phyloP scores from a whole-genome alignment of 805 yeast species.

The Candida arabinofermentans region DNA sequence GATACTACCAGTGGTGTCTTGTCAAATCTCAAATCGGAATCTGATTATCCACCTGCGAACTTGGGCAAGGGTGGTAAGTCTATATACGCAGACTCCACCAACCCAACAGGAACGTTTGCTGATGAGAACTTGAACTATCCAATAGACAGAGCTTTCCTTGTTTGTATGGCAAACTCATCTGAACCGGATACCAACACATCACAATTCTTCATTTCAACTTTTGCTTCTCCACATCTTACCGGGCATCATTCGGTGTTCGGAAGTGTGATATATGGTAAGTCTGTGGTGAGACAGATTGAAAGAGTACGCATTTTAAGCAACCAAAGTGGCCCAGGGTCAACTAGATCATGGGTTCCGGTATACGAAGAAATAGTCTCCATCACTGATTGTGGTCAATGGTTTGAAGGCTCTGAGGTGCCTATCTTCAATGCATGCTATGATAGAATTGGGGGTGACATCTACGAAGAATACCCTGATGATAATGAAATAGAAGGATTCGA shows the following conservation, averaged over 20 bases:
- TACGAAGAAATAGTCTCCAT: slow-evolving; percentile 43
- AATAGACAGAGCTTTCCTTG: slow-evolving; percentile 43
- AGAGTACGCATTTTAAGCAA: slow-evolving; percentile 41
- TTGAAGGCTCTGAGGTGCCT: slow-evolving; percentile 47
- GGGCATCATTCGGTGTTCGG: slow-evolving; percentile 82
- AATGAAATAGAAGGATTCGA: slow-evolving; percentile 60
- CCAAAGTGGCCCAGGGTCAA: slow-evolving; percentile 9
- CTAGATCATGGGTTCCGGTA: slow-evolving; percentile 31
- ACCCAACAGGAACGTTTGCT: slow-evolving; percentile 37
- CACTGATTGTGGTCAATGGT: slow-evolving; percentile 62
- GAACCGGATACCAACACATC: slow-evolving; percentile 47
- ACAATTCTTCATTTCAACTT: slow-evolving; percentile 70
- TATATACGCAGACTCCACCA: slow-evolving; percentile 28
- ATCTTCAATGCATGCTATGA: slow-evolving; percentile 60
- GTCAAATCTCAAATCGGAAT: slow-evolving; percentile 10
- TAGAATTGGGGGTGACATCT: slow-evolving; percentile 61
- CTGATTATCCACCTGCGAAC: slow-evolving; percentile 23
- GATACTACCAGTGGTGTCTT: slow-evolving; percentile 41
- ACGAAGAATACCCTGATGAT: slow-evolving; percentile 78
- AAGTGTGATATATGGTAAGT: slow-evolving; percentile 60
- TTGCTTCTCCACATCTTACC: slow-evolving; percentile 66
- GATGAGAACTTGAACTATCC: slow-evolving; percentile 51
- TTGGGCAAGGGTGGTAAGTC: slow-evolving; percentile 46
- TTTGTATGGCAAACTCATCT: slow-evolving; percentile 66
- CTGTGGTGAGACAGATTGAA: slow-evolving; percentile 65